A percentile compares a stretch with the other conserved stretches of the same genome.
phyloP scores from a whole-genome alignment of 345 rosid species.

The Linum tenue region DNA sequence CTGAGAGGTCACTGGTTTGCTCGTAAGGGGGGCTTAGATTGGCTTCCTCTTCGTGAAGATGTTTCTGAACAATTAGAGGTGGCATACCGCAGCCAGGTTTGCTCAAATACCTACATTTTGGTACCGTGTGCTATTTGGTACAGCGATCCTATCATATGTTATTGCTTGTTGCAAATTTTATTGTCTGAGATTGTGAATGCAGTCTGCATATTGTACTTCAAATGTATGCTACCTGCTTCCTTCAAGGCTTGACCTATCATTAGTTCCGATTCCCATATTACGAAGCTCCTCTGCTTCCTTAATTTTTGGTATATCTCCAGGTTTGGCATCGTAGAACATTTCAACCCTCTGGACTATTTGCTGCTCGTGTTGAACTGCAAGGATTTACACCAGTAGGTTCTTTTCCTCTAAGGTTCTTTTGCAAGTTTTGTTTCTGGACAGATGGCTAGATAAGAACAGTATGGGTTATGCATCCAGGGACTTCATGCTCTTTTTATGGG shows the following conservation, averaged over 20 bases:
- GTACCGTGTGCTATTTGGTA: not conserved
- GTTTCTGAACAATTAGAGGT: conserved; percentile 83
- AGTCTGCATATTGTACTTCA: not conserved
- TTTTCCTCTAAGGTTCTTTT: conserved; percentile 11
- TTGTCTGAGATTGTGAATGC: not conserved
- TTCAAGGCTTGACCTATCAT: not conserved
- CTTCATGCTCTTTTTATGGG: conserved; percentile 88
- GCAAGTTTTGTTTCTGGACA: conserved; percentile 8
- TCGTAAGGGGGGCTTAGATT: conserved; percentile 82
- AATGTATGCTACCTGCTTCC: conserved; percentile 5
- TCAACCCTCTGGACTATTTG: conserved; percentile 90
- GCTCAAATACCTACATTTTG: not conserved
- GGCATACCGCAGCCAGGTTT: conserved; percentile 74
- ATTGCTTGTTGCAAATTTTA: not conserved
- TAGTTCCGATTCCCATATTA: not conserved
- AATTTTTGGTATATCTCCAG: conserved; percentile 30
- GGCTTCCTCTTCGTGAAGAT: conserved; percentile 93
- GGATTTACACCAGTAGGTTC: conserved; percentile 64
- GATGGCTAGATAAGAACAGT: conserved; percentile 9
- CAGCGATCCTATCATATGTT: not conserved
- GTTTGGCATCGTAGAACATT: conserved; percentile 95
- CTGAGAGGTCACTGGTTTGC: conserved; percentile 99
- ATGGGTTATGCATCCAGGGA: conserved; percentile 42
- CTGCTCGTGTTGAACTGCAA: conserved; percentile 90
- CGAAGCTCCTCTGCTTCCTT: not conserved